Conservation (phyloP, 73 alveolate species). For the Tetrahymena elliotti region DNA sequence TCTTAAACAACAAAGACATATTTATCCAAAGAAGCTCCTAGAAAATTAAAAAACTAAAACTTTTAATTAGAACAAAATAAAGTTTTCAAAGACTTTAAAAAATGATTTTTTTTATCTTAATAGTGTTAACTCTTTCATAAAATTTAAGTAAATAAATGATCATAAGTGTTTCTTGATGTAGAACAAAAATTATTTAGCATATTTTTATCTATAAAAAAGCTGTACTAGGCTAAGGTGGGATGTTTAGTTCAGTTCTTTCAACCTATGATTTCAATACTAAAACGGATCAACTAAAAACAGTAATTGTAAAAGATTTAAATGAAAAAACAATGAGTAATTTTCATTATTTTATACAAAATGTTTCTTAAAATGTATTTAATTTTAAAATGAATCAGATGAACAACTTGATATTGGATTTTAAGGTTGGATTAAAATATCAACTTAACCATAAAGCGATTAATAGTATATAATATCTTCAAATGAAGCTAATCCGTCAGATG, state of each 20-base stretch:
- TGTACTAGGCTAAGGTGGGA: neutral
- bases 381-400: neutral
- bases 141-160: neutral
- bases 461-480: neutral
- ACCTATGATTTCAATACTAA: neutral
- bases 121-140: neutral
- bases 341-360: neutral
- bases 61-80: neutral
- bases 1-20: too few relatives aligned
- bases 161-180: neutral
- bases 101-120: neutral
- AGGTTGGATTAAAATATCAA: neutral
- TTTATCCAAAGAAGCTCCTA: too few relatives aligned
- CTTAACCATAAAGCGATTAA: neutral
- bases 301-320: neutral
- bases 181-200: neutral
- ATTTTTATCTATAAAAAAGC: neutral
- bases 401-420: neutral
- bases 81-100: neutral
- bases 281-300: neutral
- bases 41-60: too few relatives aligned
- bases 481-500: neutral
- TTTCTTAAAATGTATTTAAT: neutral
- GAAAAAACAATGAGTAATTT: neutral
- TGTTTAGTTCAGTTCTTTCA: neutral